Base-by-base conservation (phyloP, 345 rosid genomes). In the Populus davidiana region DNA sequence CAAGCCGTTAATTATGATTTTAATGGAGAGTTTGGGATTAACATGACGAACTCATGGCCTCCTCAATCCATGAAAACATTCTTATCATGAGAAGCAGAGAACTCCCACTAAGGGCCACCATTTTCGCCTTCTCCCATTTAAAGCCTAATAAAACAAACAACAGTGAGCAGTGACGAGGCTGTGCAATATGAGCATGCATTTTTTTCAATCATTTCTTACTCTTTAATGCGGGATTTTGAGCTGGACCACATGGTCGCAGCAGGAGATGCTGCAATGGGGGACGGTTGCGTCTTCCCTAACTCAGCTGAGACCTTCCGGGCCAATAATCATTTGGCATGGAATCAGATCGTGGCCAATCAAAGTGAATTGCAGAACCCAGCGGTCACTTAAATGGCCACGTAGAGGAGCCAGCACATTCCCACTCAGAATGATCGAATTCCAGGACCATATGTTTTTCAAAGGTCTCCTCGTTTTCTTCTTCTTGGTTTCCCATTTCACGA, bases 221-320 rank as follows among this genome's bases (percentile, higher is more conserved):
- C 52, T 50, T 67, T 47, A 73, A 39, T 66, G 73, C 43, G 1
- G 12, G 16, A 50, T 75, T 75, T 67, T 78, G 77, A 74, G 80
- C 78, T 74, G 81, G 83, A 79, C 72, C 85, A 74, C 81, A 43
- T 59, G 25, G 68, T 69, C 63, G 78, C 54, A 12, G 66, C 36
- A 67, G 64, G 72, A 75, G 65, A 65, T 31, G 23, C 29, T 54
- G 47, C 47, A 47, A n/a, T 71, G 71, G 72, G 83, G 77, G 77
- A 50, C 69, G 20, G 77, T 81, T 64, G 82, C 79, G 77, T 38
- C 50, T 52, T 59, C 31, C 31, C 25, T 21, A 38, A 11, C 73
- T 70, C 21, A 23, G 36, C 2, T 36, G 50, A 33, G 39, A 29
- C 61, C 61, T 47, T 72, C 43, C 21, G 8, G 12, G 10, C 9